These are phyloP conservation scores for Populus deltoides DNA, from an alignment of 345 rosid species.

Conservation along the genomic window DNA sequence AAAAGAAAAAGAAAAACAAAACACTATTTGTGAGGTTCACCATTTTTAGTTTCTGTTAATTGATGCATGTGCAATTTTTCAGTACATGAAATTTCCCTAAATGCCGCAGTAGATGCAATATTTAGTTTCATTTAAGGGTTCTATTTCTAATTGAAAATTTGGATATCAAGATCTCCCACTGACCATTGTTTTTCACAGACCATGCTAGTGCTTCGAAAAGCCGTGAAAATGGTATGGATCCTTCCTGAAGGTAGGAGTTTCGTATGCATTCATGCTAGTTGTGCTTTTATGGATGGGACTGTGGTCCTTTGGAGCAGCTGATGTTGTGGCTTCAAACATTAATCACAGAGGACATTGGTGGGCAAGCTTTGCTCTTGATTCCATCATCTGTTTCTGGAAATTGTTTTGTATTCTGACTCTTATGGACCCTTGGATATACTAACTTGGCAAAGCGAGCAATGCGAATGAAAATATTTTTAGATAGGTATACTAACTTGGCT, in stretches of 20 bases:
- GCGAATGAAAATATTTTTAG: too few species aligned
- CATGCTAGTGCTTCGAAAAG: slow-evolving; percentile 71
- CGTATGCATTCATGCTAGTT: slow-evolving; percentile 68
- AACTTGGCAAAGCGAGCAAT: too few species aligned
- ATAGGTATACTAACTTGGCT: too few species aligned
- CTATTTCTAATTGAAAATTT: slow-evolving; percentile 6
- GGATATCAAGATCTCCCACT: slow-evolving; percentile 6
- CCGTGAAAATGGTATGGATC: slow-evolving; percentile 82
- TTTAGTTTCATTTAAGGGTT: not conserved
- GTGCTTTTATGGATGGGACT: slow-evolving; percentile 87
- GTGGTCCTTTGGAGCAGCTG: slow-evolving; percentile 90
- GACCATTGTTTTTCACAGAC: slow-evolving; percentile 46
- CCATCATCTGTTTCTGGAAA: slow-evolving; percentile 5
- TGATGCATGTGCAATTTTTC: too few species aligned
- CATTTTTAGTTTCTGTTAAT: too few species aligned
- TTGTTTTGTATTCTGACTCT: too few species aligned
- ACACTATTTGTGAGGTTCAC: too few species aligned
- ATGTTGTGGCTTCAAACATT: slow-evolving; percentile 83
- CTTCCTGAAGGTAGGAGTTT: slow-evolving; percentile 91
- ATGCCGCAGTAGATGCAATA: not conserved
- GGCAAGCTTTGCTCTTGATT: slow-evolving; percentile 77
- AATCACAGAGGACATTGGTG: slow-evolving; percentile 70
- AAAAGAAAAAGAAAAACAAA: too few species aligned
- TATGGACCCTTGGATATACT: too few species aligned
- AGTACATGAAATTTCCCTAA: not conserved